Base-by-base conservation (phyloP, 805 yeast species). In the Barnettozyma californica region DNA sequence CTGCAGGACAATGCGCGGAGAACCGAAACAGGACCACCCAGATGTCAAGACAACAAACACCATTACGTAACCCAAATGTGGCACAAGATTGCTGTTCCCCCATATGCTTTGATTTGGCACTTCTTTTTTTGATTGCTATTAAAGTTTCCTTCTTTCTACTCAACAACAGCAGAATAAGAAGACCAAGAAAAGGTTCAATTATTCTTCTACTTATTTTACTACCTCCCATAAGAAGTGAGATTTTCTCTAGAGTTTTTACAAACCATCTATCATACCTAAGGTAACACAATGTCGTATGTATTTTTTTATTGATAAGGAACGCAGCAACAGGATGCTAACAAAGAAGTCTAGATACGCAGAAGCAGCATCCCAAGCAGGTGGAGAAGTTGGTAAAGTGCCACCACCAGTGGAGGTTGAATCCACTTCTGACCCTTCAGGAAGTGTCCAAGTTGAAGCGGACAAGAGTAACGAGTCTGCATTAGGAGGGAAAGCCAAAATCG, bases 341-440 rank as follows among this genome's bases (percentile, higher is more conserved):
- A 18, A 5, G 9, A 13, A 2, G 19, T 14, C 6, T 18, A 46
- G 52, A 35, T 52, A 47, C 50, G 56, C 56, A 23, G 49, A 48
- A 39, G 56, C 52, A 16, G 50, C 52, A 5, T 36, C 52, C 40
- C 45, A 45, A 13, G 49, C 47, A 14, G 43, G 43, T 20, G 46
- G 31, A 2, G 48, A 43, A 16, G 31, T 27, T 29, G 47, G 39
- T 4, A 51, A 53, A 39, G 42, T 48, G 10, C 49, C 53, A 20
- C 21, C 52, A 11, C 49, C 50, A 27, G 43, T 47, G 7, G 42
- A 52, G 37, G 45, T 47, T 23, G 50, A 48, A 39, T 25, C 25
- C 9, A 45, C 43, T 11, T 34, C 59, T 19, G 48, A 55, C 49
- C 58, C 63, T 9, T 49, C 53, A 10, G 61, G 56, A 13, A 58